phyloP scores from a whole-genome alignment of 345 rosid species.

The Populus simonii region DNA sequence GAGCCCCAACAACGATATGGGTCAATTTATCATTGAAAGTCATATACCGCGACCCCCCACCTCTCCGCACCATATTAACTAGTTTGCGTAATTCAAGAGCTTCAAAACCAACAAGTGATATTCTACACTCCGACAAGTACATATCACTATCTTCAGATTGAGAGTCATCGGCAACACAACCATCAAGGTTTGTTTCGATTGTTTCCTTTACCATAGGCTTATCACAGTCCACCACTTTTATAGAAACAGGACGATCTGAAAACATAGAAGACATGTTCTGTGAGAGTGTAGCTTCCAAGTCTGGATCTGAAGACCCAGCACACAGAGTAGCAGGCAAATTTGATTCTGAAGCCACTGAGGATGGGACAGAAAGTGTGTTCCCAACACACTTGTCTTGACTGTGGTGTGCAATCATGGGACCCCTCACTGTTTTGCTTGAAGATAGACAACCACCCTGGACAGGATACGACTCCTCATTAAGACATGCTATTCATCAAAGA shows the following conservation, averaged over 20 bases:
- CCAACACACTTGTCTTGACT: slow-evolving; percentile 47
- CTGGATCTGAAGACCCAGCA: slow-evolving; percentile 53
- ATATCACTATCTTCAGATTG: slow-evolving; percentile 75
- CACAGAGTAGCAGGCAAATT: slow-evolving; percentile 34
- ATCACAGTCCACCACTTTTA: slow-evolving; percentile 40
- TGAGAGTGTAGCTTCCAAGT: slow-evolving; percentile 69
- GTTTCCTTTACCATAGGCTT: slow-evolving; percentile 34
- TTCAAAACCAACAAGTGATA: slow-evolving; percentile 81
- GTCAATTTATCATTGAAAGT: slow-evolving; percentile 66
- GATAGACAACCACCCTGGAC: slow-evolving; percentile 52
- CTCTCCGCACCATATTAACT: slow-evolving; percentile 67
- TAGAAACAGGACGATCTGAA: slow-evolving; percentile 39
- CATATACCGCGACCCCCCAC: slow-evolving; percentile 83
- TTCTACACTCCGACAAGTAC: slow-evolving; percentile 83
- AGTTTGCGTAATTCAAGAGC: slow-evolving; percentile 75
- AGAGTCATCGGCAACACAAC: slow-evolving; percentile 70
- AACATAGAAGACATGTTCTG: slow-evolving; percentile 57
- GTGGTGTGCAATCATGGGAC: slow-evolving; percentile 37
- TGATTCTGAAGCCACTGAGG: slow-evolving; percentile 42
- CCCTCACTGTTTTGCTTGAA: slow-evolving; percentile 37
- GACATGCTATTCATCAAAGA: slow-evolving; percentile 68
- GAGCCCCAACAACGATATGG: slow-evolving; percentile 80
- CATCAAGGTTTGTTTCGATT: slow-evolving; percentile 44
- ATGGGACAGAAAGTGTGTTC: slow-evolving; percentile 31
- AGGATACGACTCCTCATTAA: slow-evolving; percentile 80